Conservation (phyloP, 495 filamentous ascomycete genomes). For the Penicillium mononematosum region DNA sequence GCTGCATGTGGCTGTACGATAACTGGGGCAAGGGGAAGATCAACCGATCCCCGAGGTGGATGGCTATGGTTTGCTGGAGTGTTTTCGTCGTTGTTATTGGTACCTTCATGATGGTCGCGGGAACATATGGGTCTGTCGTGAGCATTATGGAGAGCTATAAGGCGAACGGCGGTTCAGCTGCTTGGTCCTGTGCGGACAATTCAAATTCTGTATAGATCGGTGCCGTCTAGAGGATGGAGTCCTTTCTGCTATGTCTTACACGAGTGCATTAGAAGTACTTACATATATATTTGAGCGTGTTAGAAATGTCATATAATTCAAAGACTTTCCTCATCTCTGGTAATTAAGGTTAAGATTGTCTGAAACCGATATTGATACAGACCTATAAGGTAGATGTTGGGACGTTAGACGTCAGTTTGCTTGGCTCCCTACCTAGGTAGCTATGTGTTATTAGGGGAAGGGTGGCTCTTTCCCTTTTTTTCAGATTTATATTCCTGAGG, state of each 20-base stretch:
- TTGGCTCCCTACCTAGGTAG: too few relatives aligned
- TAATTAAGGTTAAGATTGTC: too few relatives aligned
- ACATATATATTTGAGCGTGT: background rate
- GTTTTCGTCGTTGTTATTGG: slow-evolving; percentile 35
- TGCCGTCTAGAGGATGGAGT: background rate
- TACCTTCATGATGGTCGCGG: slow-evolving; percentile 51
- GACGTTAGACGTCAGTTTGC: too few relatives aligned
- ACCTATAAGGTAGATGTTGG: too few relatives aligned
- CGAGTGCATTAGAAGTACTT: background rate
- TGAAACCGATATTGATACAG: too few relatives aligned
- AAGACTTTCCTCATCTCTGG: too few relatives aligned
- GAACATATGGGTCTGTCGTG: slow-evolving; percentile 57
- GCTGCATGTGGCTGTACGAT: slow-evolving; percentile 48
- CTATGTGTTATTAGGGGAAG: too few relatives aligned
- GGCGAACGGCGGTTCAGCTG: slow-evolving; percentile 24
- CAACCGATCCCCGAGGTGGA: slow-evolving; percentile 26
- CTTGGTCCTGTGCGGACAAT: slow-evolving; percentile 41
- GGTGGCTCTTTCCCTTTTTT: background rate
- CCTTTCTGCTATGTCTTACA: background rate
- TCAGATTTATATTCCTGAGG: background rate
- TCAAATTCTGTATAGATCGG: slow-evolving; percentile 25
- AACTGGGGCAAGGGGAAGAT: slow-evolving; percentile 46
- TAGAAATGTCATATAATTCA: background rate
- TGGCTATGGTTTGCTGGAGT: slow-evolving; percentile 31
- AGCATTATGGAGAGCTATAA: slow-evolving; percentile 53